These are phyloP conservation scores for Discostella stelligeroides DNA, from an alignment of 108 stramenopile genomes.

Conservation along the genomic window DNA sequence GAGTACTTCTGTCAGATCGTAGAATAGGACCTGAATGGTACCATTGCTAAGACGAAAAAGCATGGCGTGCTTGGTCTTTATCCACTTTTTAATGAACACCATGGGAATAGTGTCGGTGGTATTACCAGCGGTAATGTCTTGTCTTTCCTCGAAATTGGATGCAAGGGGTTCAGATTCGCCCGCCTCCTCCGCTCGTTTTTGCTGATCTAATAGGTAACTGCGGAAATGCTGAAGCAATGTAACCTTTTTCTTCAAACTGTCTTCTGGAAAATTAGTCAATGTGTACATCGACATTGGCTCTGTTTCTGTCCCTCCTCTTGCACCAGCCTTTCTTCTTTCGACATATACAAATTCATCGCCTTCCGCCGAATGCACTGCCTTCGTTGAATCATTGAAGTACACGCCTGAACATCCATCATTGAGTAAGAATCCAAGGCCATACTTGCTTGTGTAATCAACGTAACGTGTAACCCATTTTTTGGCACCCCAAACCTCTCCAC, in stretches of 20 bases:
- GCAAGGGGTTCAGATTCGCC: slow-evolving; percentile 25
- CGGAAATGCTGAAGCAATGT: slow-evolving; percentile 95
- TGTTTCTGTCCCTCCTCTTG: slow-evolving; percentile 17
- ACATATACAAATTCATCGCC: slow-evolving; percentile 90
- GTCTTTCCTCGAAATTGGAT: slow-evolving; percentile 20
- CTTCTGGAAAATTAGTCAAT: slow-evolving; percentile 77
- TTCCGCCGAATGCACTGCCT: slow-evolving; percentile 85
- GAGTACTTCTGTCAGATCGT: slow-evolving; percentile 92
- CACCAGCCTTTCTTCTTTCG: slow-evolving; percentile 69
- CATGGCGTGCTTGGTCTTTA: slow-evolving; percentile 96
- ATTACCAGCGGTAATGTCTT: background rate
- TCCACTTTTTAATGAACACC: slow-evolving; percentile 97
- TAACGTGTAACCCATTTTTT: slow-evolving; percentile 91
- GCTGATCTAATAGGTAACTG: slow-evolving; percentile 94
- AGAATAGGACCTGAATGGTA: slow-evolving; percentile 95
- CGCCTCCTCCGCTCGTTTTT: slow-evolving; percentile 66
- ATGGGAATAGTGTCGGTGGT: slow-evolving; percentile 41
- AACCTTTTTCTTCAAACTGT: slow-evolving; percentile 91
- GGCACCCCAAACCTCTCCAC: slow-evolving; percentile 52
- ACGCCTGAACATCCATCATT: slow-evolving; percentile 96
- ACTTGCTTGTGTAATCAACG: slow-evolving; percentile 99
- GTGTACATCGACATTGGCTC: slow-evolving; percentile 70
- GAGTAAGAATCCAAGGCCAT: slow-evolving; percentile 95
- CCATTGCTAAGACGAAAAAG: slow-evolving; percentile 96
- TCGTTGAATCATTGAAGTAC: slow-evolving; percentile 97